Percentiles rank a stretch among this genome's conserved stretches.
Evolutionary conservation across 805 yeast species (phyloP).

Genomic region (Zygotorulaspora sp.): DNA sequence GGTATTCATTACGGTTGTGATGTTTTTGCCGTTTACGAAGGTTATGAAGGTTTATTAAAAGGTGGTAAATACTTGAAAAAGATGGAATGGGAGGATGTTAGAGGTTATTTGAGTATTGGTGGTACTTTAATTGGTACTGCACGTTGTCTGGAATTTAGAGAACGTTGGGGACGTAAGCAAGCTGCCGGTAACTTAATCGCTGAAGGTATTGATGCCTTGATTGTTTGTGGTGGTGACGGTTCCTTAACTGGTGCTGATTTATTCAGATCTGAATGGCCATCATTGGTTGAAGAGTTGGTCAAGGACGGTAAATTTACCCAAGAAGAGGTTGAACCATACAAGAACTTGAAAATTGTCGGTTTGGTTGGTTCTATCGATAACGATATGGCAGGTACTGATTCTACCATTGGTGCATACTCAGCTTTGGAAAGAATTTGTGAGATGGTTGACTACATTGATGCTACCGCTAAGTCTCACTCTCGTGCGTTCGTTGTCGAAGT

Average conservation of each 20-base stretch:
- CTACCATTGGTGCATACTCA: conserved; percentile 94
- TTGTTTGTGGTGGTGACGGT: conserved; percentile 99
- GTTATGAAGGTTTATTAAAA: conserved; percentile 85
- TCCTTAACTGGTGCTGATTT: conserved; percentile 96
- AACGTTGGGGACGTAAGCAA: conserved; percentile 74
- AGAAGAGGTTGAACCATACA: conserved; percentile 57
- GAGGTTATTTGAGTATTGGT: conserved; percentile 89
- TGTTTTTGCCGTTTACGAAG: conserved; percentile 87
- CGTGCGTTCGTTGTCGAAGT: conserved; percentile 97
- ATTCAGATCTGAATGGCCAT: conserved; percentile 93
- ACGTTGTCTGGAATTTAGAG: conserved; percentile 78
- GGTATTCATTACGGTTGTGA: conserved; percentile 86
- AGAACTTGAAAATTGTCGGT: conserved; percentile 81
- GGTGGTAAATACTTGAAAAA: conserved; percentile 78
- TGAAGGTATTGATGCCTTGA: conserved; percentile 88
- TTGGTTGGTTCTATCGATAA: conserved; percentile 96
- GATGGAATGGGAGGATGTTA: conserved; percentile 90
- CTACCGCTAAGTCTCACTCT: conserved; percentile 95
- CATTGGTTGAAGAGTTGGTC: conserved; percentile 68
- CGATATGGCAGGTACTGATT: conserved; percentile 96
- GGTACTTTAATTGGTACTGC: conserved; percentile 98
- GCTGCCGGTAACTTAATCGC: conserved; percentile 82
- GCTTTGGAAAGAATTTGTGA: conserved; percentile 90
- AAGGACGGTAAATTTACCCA: conserved; percentile 50
- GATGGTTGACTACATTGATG: conserved; percentile 93